A percentile compares a stretch with the other conserved stretches of the same genome.
phyloP scores from a whole-genome alignment of 2,329 filamentous ascomycete species.

The Botrytis sinoallii region DNA sequence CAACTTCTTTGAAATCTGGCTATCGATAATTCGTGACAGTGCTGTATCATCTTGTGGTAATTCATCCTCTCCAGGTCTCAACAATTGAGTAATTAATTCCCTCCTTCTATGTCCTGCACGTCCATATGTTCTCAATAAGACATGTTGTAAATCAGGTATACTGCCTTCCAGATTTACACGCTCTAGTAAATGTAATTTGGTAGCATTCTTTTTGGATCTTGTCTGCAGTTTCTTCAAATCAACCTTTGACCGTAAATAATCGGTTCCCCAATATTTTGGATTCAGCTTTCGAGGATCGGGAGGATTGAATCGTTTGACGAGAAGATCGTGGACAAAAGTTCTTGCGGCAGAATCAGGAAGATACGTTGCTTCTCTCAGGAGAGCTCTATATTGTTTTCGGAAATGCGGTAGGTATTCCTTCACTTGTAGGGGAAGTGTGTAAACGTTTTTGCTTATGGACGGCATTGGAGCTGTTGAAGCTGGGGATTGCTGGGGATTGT shows the following conservation, averaged over 20 bases:
- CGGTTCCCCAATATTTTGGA: conserved; percentile 6
- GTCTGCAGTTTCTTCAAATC: neutral
- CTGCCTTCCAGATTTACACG: conserved; percentile 53
- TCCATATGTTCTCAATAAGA: conserved; percentile 52
- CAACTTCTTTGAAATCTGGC: neutral
- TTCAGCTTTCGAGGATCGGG: conserved; percentile 3
- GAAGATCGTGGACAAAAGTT: conserved; percentile 43
- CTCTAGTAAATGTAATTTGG: conserved; percentile 39
- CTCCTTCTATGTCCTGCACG: conserved; percentile 51
- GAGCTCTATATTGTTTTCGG: conserved; percentile 52
- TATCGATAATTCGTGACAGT: conserved; percentile 39
- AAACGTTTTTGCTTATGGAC: neutral
- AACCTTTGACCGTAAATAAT: conserved; percentile 4
- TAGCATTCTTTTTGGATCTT: conserved; percentile 40
- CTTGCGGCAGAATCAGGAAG: conserved; percentile 51
- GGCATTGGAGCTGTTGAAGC: neutral
- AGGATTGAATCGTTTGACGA: conserved; percentile 47
- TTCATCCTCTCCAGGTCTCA: conserved; percentile 31
- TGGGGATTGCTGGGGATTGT: neutral
- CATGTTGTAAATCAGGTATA: conserved; percentile 44
- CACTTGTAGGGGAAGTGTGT: neutral
- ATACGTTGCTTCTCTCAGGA: conserved; percentile 60
- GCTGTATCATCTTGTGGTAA: conserved; percentile 43
- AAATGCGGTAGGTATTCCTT: neutral
- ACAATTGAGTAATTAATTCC: conserved; percentile 45